These are phyloP conservation scores for Podospora bellae-mahoneyi DNA, from an alignment of 495 filamentous ascomycete genomes.

Conservation along the genomic window DNA sequence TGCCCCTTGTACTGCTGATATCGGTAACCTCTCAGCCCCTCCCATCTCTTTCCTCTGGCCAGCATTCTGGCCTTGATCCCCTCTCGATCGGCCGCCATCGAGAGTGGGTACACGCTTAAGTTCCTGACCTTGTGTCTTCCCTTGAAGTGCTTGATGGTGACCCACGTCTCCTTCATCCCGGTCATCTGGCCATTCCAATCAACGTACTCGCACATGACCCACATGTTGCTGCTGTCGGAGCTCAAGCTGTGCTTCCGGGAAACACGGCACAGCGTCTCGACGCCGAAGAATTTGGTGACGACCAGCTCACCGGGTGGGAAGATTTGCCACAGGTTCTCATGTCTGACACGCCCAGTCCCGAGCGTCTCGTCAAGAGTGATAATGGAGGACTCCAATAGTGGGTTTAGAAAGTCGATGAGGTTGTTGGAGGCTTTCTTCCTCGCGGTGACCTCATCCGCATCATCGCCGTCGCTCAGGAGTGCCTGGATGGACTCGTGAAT, in stretches of 20 bases:
- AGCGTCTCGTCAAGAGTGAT: constrained; percentile 33
- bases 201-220: constrained; percentile 41
- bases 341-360: constrained; percentile 21
- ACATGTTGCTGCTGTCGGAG: constrained; percentile 8
- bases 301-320: constrained; percentile 34
- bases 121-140: constrained; percentile 50
- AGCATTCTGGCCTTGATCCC: constrained; percentile 34
- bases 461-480: constrained; percentile 40
- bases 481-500: constrained; percentile 33
- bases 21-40: constrained; percentile 51
- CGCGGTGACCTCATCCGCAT: constrained; percentile 39
- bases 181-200: constrained; percentile 57
- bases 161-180: constrained; percentile 37
- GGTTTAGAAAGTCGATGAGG: constrained; percentile 52
- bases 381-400: constrained; percentile 45
- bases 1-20: constrained; percentile 53
- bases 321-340: constrained; percentile 32
- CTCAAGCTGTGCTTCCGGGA: constrained; percentile 5
- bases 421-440: background rate
- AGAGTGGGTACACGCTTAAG: constrained; percentile 52
- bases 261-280: constrained; percentile 24
- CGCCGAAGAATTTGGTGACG: constrained; percentile 21
- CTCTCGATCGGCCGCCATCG: constrained; percentile 44
- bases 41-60: constrained; percentile 44
- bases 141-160: constrained; percentile 42